A percentile compares a stretch with the other conserved stretches of the same genome.
Conservation (phyloP, 352 stramenopile species). For the Hyaloperonospora brassicae region DNA sequence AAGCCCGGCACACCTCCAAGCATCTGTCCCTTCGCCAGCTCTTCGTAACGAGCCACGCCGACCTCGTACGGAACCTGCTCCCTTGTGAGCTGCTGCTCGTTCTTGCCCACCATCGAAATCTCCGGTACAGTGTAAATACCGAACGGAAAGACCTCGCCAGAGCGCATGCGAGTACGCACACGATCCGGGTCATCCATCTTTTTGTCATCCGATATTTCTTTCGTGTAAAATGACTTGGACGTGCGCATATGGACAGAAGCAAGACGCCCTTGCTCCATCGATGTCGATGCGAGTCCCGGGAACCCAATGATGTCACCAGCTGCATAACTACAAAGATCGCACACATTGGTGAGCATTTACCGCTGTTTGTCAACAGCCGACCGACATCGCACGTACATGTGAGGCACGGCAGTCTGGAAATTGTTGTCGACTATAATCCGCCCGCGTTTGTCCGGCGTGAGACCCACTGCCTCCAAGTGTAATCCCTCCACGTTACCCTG, state of each 20-base stretch:
- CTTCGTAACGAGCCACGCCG: slow-evolving; percentile 69
- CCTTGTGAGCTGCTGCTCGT: slow-evolving; percentile 78
- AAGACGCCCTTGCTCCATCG: slow-evolving; percentile 86
- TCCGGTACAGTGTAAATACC: slow-evolving; percentile 85
- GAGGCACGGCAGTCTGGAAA: slow-evolving; percentile 78
- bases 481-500: slow-evolving; percentile 83
- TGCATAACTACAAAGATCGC: slow-evolving; percentile 56
- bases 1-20: slow-evolving; percentile 68
- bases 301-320: slow-evolving; percentile 87
- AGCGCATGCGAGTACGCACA: slow-evolving; percentile 75
- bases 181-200: slow-evolving; percentile 56
- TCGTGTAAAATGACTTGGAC: slow-evolving; percentile 52
- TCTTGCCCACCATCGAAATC: slow-evolving; percentile 87
- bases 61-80: slow-evolving; percentile 73
- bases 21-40: slow-evolving; percentile 83
- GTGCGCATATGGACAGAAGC: slow-evolving; percentile 86
- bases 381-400: slow-evolving; percentile 54
- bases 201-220: slow-evolving; percentile 32
- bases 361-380: neutral
- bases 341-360: slow-evolving; percentile 1
- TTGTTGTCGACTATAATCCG: slow-evolving; percentile 83
- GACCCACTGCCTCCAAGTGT: slow-evolving; percentile 69
- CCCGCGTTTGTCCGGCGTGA: slow-evolving; percentile 74
- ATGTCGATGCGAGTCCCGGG: slow-evolving; percentile 82
- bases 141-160: slow-evolving; percentile 80